These are phyloP conservation scores for Protomyces pachydermus DNA, from an alignment of 1,139 yeast genomes.

Conservation along the genomic window DNA sequence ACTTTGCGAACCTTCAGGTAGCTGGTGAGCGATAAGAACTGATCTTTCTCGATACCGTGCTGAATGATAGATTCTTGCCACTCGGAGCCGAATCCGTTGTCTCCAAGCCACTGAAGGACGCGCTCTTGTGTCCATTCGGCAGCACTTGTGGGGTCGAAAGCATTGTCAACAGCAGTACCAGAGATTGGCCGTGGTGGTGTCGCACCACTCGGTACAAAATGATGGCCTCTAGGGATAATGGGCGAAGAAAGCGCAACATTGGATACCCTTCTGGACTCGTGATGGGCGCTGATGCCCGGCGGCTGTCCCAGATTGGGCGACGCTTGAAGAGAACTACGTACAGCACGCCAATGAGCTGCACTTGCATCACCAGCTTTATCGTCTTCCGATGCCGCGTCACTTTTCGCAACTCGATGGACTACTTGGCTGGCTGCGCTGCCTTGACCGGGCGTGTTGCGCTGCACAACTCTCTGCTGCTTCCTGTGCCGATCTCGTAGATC, in stretches of 20 bases:
- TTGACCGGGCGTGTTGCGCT: not conserved
- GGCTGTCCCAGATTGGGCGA: not conserved
- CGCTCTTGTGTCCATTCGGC: slow-evolving; percentile 11
- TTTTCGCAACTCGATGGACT: no score
- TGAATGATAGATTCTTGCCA: slow-evolving; percentile 16
- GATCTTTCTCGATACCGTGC: slow-evolving; percentile 5
- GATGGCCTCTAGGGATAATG: not conserved
- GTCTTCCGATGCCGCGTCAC: not conserved
- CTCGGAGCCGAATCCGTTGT: slow-evolving; percentile 14
- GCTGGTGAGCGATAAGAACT: slow-evolving; percentile 15
- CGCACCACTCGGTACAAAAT: not conserved
- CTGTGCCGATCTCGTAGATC: not conserved
- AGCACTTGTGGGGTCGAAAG: slow-evolving; percentile 10
- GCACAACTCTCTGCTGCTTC: not conserved
- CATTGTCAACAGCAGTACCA: not conserved
- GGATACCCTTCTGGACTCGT: not conserved
- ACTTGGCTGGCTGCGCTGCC: no score
- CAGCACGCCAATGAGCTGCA: not conserved
- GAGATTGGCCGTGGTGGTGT: not conserved
- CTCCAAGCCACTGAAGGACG: slow-evolving; percentile 5
- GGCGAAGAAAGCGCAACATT: not conserved
- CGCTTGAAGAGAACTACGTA: not conserved
- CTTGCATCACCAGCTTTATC: not conserved
- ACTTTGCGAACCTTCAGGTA: slow-evolving; percentile 23
- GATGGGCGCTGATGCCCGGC: not conserved